Evolutionary conservation across 208 protist genomes (phyloP), one percentile per base, ranked within the genome.

Genomic region (Crithidia brevicula): DNA sequence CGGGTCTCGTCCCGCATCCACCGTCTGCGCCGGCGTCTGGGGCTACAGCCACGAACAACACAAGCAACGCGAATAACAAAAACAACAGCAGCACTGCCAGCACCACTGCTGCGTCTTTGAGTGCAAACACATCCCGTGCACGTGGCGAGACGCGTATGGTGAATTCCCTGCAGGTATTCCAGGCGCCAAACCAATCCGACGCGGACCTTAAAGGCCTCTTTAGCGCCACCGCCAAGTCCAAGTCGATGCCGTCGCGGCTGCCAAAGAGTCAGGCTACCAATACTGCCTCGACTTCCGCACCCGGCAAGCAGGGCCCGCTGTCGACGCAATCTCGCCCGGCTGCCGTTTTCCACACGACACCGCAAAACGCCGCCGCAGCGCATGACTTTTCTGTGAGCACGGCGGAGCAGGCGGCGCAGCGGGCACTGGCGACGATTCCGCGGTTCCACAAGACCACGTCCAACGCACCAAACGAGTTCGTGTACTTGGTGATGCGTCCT

Each of bases 381-480:
- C 40, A 45, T 15, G 40, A 40, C 28, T 16, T 46, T 10, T 20
- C 11, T 42, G 15, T 30, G 51, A 50, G 20, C 45, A 61, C 63
- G 2, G 47, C 63, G 4, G 71, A 70, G 56, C 36, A 13, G 13
- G 63, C 71, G 34, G 61, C 59, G 42, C 23, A 50, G 59, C 74
- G 50, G 42, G 58, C 38, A 46, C 53, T 57, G 31, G 70, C 67
- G 31, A 70, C 71, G 46, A 90, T 96, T 27, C 88, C 91, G 25
- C 76, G 71, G 31, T 97, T 95, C 59, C 73, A 72, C 57, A 94
- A 94, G 78, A 2, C 84, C 3, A 79, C 87, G 15, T 92, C 88
- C 13, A 94, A 93, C 75, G 77, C 92, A 22, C 89, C 89, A 6
- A 95, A 94, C 46, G 88, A 96, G 78, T 97, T 97, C 59, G 86